These are phyloP conservation scores for Ganoderma resinaceum DNA, from an alignment of 1,284 basidiomycete species.

Conservation along the genomic window DNA sequence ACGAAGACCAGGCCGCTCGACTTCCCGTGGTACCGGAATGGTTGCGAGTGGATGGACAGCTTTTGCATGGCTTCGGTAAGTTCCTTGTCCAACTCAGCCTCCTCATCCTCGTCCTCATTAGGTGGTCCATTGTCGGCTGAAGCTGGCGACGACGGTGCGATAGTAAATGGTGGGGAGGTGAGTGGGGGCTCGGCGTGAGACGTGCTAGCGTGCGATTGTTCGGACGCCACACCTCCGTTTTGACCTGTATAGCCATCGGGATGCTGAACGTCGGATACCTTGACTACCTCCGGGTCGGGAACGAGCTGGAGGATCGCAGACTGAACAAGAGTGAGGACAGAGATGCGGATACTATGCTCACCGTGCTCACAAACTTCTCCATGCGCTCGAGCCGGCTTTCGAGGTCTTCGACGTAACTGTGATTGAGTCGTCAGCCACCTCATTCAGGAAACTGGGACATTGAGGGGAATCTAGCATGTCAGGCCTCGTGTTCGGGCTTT, in stretches of 20 bases:
- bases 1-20: slow-evolving; percentile 58
- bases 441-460: background rate
- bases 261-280: slow-evolving; percentile 37
- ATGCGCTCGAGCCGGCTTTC: slow-evolving; percentile 77
- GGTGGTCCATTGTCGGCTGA: background rate
- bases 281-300: slow-evolving; percentile 48
- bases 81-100: background rate
- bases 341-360: too few relatives aligned
- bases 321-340: background rate
- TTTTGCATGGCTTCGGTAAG: slow-evolving; percentile 30
- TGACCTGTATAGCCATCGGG: background rate
- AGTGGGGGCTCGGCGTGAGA: slow-evolving; percentile 20
- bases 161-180: background rate
- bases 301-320: slow-evolving; percentile 44
- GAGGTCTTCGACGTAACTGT: slow-evolving; percentile 73
- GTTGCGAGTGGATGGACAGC: slow-evolving; percentile 34
- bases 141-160: slow-evolving; percentile 23
- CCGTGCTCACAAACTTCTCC: slow-evolving; percentile 69
- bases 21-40: slow-evolving; percentile 57
- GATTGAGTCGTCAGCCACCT: background rate
- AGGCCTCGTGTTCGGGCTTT: too few relatives aligned
- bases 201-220: slow-evolving; percentile 11
- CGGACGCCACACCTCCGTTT: slow-evolving; percentile 34
- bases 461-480: too few relatives aligned
- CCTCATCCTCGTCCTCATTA: background rate